Conservation (phyloP, 306 rosid genomes). For the Lagenaria siceraria region DNA sequence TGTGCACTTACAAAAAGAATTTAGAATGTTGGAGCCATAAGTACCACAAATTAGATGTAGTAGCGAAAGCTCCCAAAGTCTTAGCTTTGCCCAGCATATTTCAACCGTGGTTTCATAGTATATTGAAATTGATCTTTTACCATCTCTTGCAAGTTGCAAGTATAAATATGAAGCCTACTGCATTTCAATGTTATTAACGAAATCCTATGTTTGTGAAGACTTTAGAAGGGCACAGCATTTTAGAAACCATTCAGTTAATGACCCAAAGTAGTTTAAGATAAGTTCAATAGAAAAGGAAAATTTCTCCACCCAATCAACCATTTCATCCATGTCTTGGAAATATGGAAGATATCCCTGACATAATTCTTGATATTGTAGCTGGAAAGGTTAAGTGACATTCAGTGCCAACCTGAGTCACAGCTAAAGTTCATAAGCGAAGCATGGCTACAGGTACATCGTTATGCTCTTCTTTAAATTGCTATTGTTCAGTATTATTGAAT, state of each 20-base stretch:
- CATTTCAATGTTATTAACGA: not conserved
- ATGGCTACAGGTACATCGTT: conserved; percentile 66
- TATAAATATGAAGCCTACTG: not conserved
- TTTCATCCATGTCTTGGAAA: not conserved
- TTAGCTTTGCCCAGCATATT: no score
- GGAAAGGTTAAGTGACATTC: conserved; percentile 80
- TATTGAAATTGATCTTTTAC: not conserved
- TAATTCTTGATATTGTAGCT: conserved; percentile 32
- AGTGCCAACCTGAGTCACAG: conserved; percentile 94
- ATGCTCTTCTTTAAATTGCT: conserved; percentile 7
- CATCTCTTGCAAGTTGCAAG: not conserved
- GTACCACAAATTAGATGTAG: no score
- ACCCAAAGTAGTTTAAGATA: not conserved
- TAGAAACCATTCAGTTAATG: not conserved
- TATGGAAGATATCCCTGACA: not conserved
- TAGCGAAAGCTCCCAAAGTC: no score
- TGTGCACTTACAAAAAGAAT: no score
- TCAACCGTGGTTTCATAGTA: not conserved
- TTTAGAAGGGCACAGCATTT: not conserved
- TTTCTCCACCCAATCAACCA: not conserved
- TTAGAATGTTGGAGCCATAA: no score
- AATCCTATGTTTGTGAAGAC: not conserved
- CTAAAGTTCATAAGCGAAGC: conserved; percentile 94
- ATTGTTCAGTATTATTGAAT: not conserved
- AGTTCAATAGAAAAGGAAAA: not conserved